phyloP scores from a whole-genome alignment of 2,329 filamentous ascomycete genomes.

The Colletotrichum neosansevieriae region DNA sequence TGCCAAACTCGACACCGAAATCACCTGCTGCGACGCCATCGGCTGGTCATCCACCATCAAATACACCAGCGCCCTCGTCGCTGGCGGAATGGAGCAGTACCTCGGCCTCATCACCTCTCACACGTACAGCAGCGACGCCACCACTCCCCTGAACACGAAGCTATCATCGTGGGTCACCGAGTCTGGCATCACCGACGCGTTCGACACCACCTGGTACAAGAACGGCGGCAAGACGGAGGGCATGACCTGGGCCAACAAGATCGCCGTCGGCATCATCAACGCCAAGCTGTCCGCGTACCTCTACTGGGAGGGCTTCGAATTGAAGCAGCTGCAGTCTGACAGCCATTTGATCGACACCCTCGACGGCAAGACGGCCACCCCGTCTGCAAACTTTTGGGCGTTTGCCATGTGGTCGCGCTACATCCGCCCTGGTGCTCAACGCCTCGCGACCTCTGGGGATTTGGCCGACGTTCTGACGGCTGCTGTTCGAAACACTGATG shows the following conservation, averaged over 20 bases:
- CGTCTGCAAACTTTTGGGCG: constrained; percentile 53
- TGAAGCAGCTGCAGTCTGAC: constrained; percentile 46
- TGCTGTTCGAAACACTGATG: constrained; percentile 53
- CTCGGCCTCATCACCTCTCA: no score
- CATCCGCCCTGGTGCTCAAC: constrained; percentile 52
- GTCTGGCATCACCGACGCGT: constrained; percentile 58
- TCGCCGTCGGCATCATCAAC: constrained; percentile 62
- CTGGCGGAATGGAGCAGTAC: no score
- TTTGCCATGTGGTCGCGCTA: constrained; percentile 55
- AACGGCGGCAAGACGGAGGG: constrained; percentile 62
- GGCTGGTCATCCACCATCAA: constrained; percentile 53
- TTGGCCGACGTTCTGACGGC: constrained; percentile 48
- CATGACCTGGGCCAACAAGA: constrained; percentile 66
- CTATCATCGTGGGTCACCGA: constrained; percentile 65
- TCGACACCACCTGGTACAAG: constrained; percentile 59
- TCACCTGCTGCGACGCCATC: constrained; percentile 54
- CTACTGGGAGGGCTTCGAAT: constrained; percentile 64
- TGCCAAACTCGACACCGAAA: constrained; percentile 32
- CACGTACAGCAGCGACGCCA: constrained; percentile 48
- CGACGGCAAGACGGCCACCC: constrained; percentile 47
- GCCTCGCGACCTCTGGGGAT: constrained; percentile 47
- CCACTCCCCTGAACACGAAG: constrained; percentile 54
- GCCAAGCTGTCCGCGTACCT: constrained; percentile 64
- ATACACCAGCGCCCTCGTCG: constrained; percentile 42
- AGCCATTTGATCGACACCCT: constrained; percentile 46